Evolutionary conservation across 169 alveolate genomes (phyloP).

Genomic region (Theileria annulata): DNA sequence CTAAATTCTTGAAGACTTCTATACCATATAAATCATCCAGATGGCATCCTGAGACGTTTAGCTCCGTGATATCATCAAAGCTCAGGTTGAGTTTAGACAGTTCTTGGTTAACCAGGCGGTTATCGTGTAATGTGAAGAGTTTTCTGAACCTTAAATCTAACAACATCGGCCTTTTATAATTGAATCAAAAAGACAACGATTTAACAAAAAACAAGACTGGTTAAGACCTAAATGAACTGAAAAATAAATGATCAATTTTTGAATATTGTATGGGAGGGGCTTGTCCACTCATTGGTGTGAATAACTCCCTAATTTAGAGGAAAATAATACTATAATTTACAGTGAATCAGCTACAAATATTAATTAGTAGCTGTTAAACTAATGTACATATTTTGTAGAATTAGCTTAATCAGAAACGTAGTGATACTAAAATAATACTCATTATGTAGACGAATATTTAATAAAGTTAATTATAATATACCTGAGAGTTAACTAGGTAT

Average conservation of each 20-base stretch:
- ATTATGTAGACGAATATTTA: not conserved
- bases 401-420: not conserved
- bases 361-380: not conserved
- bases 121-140: constrained; percentile 24
- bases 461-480: not conserved
- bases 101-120: constrained; percentile 18
- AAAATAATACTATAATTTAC: not conserved
- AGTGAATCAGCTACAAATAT: not conserved
- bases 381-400: not conserved
- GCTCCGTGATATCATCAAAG: constrained; percentile 47
- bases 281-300: not conserved
- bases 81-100: constrained; percentile 15
- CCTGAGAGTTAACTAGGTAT: not conserved
- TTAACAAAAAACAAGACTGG: not conserved
- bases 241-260: not conserved
- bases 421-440: not conserved
- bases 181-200: not conserved
- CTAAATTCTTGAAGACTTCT: constrained; percentile 38
- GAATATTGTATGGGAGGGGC: not conserved
- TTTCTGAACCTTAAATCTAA: constrained; percentile 37
- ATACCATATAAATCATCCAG: constrained; percentile 45
- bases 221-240: not conserved
- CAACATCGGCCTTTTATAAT: constrained; percentile 17
- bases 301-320: not conserved
- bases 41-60: constrained; percentile 38